Percentiles rank a stretch among this genome's conserved stretches.
Evolutionary conservation across 441 rosid genomes (phyloP).

Genomic region (Manihot esculenta): DNA sequence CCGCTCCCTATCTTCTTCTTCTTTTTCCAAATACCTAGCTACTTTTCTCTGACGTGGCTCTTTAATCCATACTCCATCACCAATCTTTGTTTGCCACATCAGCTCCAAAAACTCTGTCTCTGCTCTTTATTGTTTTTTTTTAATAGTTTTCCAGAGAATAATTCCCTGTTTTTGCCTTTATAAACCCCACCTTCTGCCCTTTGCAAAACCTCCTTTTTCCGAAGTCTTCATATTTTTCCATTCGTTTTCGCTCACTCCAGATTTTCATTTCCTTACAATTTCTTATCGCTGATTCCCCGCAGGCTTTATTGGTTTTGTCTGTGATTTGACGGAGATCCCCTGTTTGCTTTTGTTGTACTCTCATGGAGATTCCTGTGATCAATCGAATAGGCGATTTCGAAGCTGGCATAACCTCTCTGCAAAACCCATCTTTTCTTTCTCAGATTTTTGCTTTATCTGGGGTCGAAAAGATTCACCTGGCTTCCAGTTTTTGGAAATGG

Average conservation of each 20-base stretch:
- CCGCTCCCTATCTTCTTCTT: constrained; percentile 10
- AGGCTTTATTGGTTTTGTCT: not conserved
- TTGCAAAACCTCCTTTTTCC: constrained; percentile 13
- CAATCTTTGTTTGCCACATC: constrained; percentile 40
- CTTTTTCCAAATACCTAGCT: constrained; percentile 9
- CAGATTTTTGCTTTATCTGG: constrained; percentile 38
- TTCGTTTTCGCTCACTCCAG: not conserved
- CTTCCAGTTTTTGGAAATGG: constrained; percentile 59
- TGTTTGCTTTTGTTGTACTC: not conserved
- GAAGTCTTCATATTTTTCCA: not conserved
- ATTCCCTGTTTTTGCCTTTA: constrained; percentile 16
- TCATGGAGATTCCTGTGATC: constrained; percentile 54
- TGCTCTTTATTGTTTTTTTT: not conserved
- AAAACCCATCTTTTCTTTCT: constrained; percentile 49
- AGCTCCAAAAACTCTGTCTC: not conserved
- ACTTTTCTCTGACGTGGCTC: constrained; percentile 38
- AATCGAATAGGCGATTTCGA: constrained; percentile 60
- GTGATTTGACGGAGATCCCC: not conserved
- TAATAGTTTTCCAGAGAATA: too few relatives aligned
- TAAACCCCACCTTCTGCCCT: constrained; percentile 11
- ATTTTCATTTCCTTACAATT: not conserved
- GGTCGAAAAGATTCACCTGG: constrained; percentile 30
- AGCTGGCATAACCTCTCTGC: constrained; percentile 38
- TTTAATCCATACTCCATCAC: constrained; percentile 4
- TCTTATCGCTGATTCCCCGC: not conserved